Evolutionary conservation across 345 rosid species (phyloP).

Genomic region (Reutealis trisperma): DNA sequence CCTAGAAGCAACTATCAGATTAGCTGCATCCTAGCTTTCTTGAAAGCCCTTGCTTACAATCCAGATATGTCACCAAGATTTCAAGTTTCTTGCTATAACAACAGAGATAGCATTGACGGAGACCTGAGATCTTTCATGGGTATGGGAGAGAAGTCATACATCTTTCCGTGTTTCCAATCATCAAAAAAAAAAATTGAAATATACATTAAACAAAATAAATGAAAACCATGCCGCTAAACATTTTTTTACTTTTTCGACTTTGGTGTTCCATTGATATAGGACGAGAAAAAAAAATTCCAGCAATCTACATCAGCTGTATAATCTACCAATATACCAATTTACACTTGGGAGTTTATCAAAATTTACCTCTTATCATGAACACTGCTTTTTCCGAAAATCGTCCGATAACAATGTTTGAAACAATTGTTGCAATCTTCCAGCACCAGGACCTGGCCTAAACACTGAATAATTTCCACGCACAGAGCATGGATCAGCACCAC

Average conservation of each 20-base stretch:
- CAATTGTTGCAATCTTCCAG: slow-evolving; percentile 58
- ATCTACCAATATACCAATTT: slow-evolving; percentile 37
- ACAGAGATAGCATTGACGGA: not conserved
- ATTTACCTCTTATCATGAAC: slow-evolving; percentile 41
- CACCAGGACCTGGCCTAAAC: slow-evolving; percentile 79
- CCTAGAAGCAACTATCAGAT: not conserved
- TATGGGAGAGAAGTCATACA: not conserved
- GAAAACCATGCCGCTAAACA: not conserved
- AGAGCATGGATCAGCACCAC: slow-evolving; percentile 64
- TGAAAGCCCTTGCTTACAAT: not conserved
- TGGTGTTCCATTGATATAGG: slow-evolving; percentile 20
- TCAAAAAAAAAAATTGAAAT: too few relatives aligned
- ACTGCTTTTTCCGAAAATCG: slow-evolving; percentile 55
- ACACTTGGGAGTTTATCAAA: slow-evolving; percentile 31
- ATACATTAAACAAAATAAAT: too few relatives aligned
- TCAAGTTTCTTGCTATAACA: too few relatives aligned
- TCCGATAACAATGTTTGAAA: slow-evolving; percentile 56
- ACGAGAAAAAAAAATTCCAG: slow-evolving; percentile 16
- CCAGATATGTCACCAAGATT: too few relatives aligned
- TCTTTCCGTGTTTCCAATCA: not conserved
- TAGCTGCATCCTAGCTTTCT: not conserved
- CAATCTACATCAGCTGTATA: slow-evolving; percentile 24
- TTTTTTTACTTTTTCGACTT: not conserved
- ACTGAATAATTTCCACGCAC: slow-evolving; percentile 57
- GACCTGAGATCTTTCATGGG: not conserved